Conservation (phyloP, 2,329 filamentous ascomycete species). For the Alternaria sp. region DNA sequence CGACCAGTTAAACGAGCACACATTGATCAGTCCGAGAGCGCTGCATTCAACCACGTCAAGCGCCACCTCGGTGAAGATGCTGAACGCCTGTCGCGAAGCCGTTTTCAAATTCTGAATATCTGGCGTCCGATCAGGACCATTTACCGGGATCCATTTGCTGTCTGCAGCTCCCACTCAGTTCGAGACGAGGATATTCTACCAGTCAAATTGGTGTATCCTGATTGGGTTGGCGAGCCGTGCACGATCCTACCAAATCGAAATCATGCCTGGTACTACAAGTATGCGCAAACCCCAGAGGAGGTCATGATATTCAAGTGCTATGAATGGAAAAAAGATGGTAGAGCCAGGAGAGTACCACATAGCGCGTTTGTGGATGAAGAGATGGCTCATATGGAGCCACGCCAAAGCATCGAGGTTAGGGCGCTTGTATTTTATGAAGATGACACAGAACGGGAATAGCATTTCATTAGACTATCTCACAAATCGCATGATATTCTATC, state of each 20-base stretch:
- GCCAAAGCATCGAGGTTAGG: constrained; percentile 49
- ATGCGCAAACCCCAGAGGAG: constrained; percentile 38
- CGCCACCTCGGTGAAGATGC: constrained; percentile 43
- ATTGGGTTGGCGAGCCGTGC: background rate
- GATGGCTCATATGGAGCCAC: constrained; percentile 34
- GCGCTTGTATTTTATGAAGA: constrained; percentile 46
- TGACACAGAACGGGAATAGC: background rate
- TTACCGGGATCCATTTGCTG: constrained; percentile 41
- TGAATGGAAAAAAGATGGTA: constrained; percentile 45
- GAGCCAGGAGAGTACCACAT: constrained; percentile 47
- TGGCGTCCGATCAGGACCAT: constrained; percentile 49
- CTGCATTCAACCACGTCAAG: background rate
- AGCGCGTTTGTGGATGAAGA: constrained; percentile 42
- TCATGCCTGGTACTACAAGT: constrained; percentile 44
- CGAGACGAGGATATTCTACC: constrained; percentile 25
- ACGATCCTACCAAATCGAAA: background rate
- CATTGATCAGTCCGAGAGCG: background rate
- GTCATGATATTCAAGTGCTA: constrained; percentile 48
- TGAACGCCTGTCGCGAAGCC: constrained; percentile 34
- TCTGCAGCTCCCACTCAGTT: constrained; percentile 42
- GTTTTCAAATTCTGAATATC: constrained; percentile 49
- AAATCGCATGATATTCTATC: background rate
- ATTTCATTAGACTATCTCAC: background rate
- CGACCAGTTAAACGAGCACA: background rate
- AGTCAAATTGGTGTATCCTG: background rate